phyloP scores from a whole-genome alignment of 2,329 filamentous ascomycete species.

The Xylariaceae sp. region DNA sequence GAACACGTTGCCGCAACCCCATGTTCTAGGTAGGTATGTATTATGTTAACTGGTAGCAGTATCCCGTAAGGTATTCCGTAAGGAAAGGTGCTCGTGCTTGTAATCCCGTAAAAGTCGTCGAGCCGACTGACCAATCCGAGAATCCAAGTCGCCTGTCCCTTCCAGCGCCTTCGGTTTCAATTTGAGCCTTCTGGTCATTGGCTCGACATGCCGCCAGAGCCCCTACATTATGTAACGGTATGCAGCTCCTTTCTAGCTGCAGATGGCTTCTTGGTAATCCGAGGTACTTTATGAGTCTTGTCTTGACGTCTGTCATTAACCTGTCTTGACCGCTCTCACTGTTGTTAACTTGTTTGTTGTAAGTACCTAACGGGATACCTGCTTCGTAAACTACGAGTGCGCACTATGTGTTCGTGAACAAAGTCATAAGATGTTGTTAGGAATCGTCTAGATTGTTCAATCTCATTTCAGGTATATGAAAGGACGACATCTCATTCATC shows the following conservation, averaged over 20 bases:
- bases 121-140: conserved; percentile 10
- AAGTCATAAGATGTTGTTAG: no score
- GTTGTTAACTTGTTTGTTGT: not conserved
- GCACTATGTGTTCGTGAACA: no score
- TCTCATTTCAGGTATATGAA: not conserved
- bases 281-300: not conserved
- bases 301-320: not conserved
- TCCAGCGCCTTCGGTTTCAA: conserved; percentile 39
- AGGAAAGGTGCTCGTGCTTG: no score
- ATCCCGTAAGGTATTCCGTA: not conserved
- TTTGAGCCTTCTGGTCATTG: conserved; percentile 29
- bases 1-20: conserved; percentile 29
- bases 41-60: not conserved
- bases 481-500: not conserved
- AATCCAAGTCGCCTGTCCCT: conserved; percentile 30
- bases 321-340: conserved; percentile 10
- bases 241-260: conserved; percentile 37
- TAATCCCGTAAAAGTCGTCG: not conserved
- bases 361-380: not conserved
- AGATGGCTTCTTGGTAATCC: not conserved
- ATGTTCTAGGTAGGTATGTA: conserved; percentile 1
- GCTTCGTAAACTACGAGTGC: not conserved
- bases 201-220: conserved; percentile 20
- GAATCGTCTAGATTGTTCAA: not conserved
- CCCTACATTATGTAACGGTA: conserved; percentile 15